Percentiles rank a stretch among this genome's conserved stretches.
phyloP scores from a whole-genome alignment of 768 basidiomycete genomes.

The Pisolithus microcarpus region DNA sequence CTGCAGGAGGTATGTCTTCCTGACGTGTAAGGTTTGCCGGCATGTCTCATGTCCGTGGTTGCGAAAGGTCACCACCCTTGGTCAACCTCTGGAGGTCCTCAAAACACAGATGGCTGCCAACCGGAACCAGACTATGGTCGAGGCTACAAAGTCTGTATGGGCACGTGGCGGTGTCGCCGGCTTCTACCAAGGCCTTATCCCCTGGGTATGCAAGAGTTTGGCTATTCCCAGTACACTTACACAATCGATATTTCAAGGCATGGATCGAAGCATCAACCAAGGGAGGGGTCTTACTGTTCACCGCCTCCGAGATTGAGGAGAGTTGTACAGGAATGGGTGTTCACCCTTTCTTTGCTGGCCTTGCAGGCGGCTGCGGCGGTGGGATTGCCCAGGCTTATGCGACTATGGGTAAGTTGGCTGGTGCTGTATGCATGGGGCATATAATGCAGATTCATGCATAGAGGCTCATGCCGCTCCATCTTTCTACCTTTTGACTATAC shows the following conservation, averaged over 20 bases:
- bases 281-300: conserved; percentile 91
- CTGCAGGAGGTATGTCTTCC: conserved; percentile 61
- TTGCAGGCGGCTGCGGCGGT: conserved; percentile 95
- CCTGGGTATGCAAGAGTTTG: conserved; percentile 63
- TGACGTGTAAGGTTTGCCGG: not conserved
- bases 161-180: conserved; percentile 82
- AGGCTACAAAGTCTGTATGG: conserved; percentile 85
- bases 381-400: conserved; percentile 98
- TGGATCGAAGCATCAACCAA: conserved; percentile 99
- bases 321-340: conserved; percentile 57
- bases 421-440: conserved; percentile 2
- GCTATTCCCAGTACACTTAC: not conserved
- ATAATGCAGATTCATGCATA: conserved; percentile 10
- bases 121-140: conserved; percentile 82
- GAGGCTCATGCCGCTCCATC: conserved; percentile 16
- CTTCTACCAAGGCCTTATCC: conserved; percentile 97
- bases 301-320: conserved; percentile 90
- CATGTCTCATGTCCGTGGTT: conserved; percentile 1
- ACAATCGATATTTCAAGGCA: conserved; percentile 45
- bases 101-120: conserved; percentile 99
- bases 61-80: conserved; percentile 86
- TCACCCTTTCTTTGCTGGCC: conserved; percentile 74
- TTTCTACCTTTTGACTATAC: conserved; percentile 8
- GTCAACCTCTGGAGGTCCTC: conserved; percentile 95
- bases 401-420: conserved; percentile 83